Conservation (phyloP, 768 basidiomycete genomes). For the Suillus sp. region DNA sequence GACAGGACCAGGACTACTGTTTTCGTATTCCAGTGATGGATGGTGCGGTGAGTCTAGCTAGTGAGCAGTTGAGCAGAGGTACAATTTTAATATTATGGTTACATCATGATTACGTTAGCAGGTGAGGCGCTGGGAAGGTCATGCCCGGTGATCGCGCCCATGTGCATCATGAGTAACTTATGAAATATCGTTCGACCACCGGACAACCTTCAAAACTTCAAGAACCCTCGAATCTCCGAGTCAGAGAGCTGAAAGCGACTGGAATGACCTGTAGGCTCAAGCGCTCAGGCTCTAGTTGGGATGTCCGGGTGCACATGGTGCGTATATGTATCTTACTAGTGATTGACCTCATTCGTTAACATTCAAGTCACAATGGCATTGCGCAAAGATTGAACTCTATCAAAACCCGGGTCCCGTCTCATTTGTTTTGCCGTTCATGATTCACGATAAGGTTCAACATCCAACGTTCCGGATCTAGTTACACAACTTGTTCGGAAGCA, state of each 20-base stretch:
- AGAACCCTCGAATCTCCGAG: not conserved
- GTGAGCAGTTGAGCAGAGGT: too few species aligned
- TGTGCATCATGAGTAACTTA: not conserved
- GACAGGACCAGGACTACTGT: too few species aligned
- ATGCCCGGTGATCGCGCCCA: not conserved
- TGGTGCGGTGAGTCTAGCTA: too few species aligned
- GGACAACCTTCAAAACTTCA: too few species aligned
- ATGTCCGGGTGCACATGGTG: not conserved
- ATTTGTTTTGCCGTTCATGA: not conserved
- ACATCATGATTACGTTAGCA: too few species aligned
- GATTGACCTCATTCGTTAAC: not conserved
- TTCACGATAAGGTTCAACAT: not conserved
- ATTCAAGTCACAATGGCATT: not conserved
- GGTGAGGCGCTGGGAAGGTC: too few species aligned
- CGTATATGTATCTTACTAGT: not conserved
- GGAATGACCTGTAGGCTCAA: not conserved
- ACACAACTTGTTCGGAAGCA: not conserved
- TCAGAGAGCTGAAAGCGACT: not conserved
- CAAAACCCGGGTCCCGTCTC: not conserved
- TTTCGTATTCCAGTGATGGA: too few species aligned
- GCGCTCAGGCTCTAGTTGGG: not conserved
- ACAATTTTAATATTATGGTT: too few species aligned
- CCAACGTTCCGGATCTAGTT: not conserved
- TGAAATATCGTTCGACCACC: not conserved
- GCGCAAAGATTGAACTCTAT: not conserved